Evolutionary conservation across 108 stramenopile species (phyloP).

Genomic region (Skeletonema costatum): DNA sequence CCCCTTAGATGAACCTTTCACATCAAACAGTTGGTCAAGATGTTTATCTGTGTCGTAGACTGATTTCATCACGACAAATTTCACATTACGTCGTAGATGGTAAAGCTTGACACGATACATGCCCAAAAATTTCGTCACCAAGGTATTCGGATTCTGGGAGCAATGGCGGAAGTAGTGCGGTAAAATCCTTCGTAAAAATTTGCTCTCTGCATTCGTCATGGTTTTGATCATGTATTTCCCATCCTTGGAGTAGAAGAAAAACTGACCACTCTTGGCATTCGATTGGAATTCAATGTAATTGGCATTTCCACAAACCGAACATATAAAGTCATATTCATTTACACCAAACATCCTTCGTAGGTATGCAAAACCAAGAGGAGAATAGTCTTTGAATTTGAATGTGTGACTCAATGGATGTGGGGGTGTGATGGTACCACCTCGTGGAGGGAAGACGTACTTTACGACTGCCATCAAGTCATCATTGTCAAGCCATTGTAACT

Average conservation of each 20-base stretch:
- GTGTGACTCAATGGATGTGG: constrained; percentile 94
- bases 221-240: constrained; percentile 98
- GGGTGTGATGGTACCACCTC: constrained; percentile 88
- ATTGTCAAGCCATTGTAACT: constrained; percentile 60
- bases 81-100: constrained; percentile 89
- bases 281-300: constrained; percentile 99
- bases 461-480: constrained; percentile 93
- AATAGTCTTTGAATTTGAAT: constrained; percentile 99
- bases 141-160: constrained; percentile 89
- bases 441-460: constrained; percentile 92
- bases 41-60: constrained; percentile 89
- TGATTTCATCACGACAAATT: constrained; percentile 95
- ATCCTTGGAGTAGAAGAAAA: constrained; percentile 99
- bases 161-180: constrained; percentile 97
- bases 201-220: constrained; percentile 96
- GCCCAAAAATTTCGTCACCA: constrained; percentile 94
- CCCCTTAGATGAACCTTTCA: constrained; percentile 90
- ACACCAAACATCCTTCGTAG: constrained; percentile 91
- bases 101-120: constrained; percentile 98
- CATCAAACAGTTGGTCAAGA: constrained; percentile 88
- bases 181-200: constrained; percentile 91
- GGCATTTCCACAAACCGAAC: constrained; percentile 95
- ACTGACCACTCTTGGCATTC: constrained; percentile 98
- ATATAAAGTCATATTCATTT: constrained; percentile 91
- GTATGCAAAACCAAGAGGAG: constrained; percentile 89